phyloP scores from a whole-genome alignment of 148 eudicot species.

The Cornus florida region DNA sequence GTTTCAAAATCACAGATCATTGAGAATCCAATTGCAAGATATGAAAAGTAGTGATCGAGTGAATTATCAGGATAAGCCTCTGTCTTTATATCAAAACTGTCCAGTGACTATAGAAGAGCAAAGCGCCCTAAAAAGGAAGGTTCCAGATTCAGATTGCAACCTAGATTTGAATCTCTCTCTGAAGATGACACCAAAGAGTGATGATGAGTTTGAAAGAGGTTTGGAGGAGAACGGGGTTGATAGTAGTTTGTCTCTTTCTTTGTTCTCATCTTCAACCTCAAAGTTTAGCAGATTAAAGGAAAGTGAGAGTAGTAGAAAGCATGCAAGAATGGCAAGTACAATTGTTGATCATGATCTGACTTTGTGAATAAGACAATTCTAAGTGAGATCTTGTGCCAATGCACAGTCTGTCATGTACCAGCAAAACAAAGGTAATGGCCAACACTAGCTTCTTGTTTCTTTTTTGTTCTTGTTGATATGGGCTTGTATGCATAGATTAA shows the following conservation, averaged over 20 bases:
- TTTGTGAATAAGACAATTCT: slow-evolving; percentile 60
- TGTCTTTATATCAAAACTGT: background rate
- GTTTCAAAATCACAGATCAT: slow-evolving; percentile 2
- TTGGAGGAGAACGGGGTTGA: background rate
- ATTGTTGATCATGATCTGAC: slow-evolving; percentile 52
- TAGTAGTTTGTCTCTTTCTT: slow-evolving; percentile 31
- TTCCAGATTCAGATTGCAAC: slow-evolving; percentile 13
- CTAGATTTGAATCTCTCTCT: slow-evolving; percentile 52
- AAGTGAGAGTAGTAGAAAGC: slow-evolving; percentile 21
- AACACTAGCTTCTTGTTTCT: background rate
- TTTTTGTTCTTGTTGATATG: background rate
- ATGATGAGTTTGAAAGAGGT: background rate
- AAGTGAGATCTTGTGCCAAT: slow-evolving; percentile 57
- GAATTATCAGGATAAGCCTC: background rate
- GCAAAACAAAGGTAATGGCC: background rate
- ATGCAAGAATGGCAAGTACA: slow-evolving; percentile 30
- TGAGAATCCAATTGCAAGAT: background rate
- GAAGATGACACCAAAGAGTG: slow-evolving; percentile 24
- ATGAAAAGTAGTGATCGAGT: background rate
- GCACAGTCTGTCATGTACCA: slow-evolving; percentile 23
- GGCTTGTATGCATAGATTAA: background rate
- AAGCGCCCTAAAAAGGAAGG: slow-evolving; percentile 34
- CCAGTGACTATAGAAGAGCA: background rate
- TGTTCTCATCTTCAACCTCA: slow-evolving; percentile 33
- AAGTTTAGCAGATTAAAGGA: slow-evolving; percentile 19